phyloP scores from a whole-genome alignment of 2,329 filamentous ascomycete genomes.

The Aspergillus neoniger region DNA sequence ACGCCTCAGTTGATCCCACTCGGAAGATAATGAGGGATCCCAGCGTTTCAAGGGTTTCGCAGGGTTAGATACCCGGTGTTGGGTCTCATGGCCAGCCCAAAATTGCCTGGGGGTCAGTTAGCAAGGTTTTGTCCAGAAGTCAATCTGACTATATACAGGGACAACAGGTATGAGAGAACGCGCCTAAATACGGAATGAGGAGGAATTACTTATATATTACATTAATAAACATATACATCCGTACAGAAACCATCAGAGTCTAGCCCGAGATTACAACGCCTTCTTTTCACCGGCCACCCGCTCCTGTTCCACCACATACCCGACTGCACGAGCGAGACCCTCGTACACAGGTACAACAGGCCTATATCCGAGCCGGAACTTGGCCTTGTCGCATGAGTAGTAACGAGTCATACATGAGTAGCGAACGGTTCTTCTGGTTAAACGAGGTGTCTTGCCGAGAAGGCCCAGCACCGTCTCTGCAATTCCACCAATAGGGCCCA shows the following conservation, averaged over 20 bases:
- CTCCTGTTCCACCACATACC: slow-evolving; percentile 41
- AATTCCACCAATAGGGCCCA: slow-evolving; percentile 44
- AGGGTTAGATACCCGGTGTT: background rate
- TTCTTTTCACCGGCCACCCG: slow-evolving; percentile 42
- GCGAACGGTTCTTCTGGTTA: slow-evolving; percentile 48
- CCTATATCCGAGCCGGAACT: slow-evolving; percentile 46
- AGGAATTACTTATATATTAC: slow-evolving; percentile 21
- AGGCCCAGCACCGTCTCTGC: slow-evolving; percentile 46
- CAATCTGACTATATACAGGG: background rate
- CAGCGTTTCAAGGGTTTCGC: background rate
- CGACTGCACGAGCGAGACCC: slow-evolving; percentile 49
- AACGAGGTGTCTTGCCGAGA: slow-evolving; percentile 48
- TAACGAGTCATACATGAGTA: slow-evolving; percentile 54
- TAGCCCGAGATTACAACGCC: slow-evolving; percentile 33
- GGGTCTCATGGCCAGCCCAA: background rate
- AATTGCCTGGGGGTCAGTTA: background rate
- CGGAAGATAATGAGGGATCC: background rate
- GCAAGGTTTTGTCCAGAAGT: background rate
- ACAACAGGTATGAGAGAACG: slow-evolving; percentile 12
- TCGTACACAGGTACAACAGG: slow-evolving; percentile 50
- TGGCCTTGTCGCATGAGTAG: slow-evolving; percentile 51
- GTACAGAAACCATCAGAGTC: background rate
- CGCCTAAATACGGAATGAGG: background rate
- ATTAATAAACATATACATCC: slow-evolving; percentile 9
- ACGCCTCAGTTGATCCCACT: background rate